Evolutionary conservation across 768 basidiomycete genomes (phyloP).

Genomic region (Tremella fuciformis): DNA sequence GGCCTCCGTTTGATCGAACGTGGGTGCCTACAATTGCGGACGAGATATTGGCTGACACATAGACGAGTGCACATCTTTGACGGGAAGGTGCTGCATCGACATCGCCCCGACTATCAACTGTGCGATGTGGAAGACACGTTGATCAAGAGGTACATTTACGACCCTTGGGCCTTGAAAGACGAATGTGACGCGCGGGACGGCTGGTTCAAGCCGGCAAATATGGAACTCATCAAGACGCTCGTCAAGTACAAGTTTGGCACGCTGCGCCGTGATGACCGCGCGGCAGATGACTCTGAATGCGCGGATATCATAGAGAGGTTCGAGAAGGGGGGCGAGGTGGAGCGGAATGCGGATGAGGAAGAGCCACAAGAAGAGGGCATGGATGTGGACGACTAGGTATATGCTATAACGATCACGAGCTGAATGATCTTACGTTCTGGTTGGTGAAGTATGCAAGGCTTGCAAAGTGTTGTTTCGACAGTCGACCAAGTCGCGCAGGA

Average conservation of each 20-base stretch:
- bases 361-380: no score
- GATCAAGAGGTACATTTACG: slow-evolving; percentile 74
- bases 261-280: slow-evolving; percentile 58
- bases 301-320: slow-evolving; percentile 27
- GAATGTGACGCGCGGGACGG: slow-evolving; percentile 62
- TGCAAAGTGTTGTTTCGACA: no score
- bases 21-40: slow-evolving; percentile 14
- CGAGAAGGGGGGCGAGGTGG: background rate
- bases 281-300: slow-evolving; percentile 49
- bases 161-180: slow-evolving; percentile 66
- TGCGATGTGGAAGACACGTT: slow-evolving; percentile 87
- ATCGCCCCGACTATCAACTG: slow-evolving; percentile 89
- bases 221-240: slow-evolving; percentile 79
- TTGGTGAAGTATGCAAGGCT: no score
- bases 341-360: background rate
- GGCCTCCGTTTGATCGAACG: slow-evolving; percentile 29
- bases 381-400: no score
- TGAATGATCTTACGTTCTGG: no score
- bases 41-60: slow-evolving; percentile 33
- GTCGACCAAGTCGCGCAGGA: no score
- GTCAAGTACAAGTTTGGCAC: slow-evolving; percentile 76
- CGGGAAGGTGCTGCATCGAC: slow-evolving; percentile 71
- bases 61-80: slow-evolving; percentile 77
- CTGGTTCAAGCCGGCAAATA: slow-evolving; percentile 74
- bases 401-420: no score